Evolutionary conservation across 345 rosid species (phyloP).

Genomic region (Syzygium jambos): DNA sequence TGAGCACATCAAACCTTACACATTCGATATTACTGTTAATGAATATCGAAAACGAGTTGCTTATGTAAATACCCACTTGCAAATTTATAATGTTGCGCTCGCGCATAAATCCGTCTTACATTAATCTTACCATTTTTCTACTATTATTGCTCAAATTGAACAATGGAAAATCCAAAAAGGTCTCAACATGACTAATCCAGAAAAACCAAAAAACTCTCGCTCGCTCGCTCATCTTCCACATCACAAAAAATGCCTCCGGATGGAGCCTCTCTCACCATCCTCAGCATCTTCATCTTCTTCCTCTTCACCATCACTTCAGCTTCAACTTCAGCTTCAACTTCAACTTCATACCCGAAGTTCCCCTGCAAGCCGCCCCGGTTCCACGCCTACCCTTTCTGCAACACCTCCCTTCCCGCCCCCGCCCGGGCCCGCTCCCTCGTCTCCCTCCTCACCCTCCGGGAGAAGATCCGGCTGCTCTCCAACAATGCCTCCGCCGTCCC

Average conservation of each 20-base stretch:
- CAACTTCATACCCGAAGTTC: constrained; percentile 13
- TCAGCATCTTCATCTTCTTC: neutral
- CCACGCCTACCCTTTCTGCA: constrained; percentile 54
- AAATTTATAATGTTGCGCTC: neutral
- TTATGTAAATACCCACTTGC: neutral
- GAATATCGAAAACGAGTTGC: neutral
- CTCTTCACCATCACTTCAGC: neutral
- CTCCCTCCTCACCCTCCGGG: constrained; percentile 61
- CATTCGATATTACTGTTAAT: neutral
- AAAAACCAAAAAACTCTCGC: neutral
- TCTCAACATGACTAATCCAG: neutral
- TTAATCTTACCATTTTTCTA: neutral
- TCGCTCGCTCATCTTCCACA: neutral
- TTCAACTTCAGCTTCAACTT: neutral
- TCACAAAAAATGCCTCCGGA: neutral
- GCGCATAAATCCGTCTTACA: no score
- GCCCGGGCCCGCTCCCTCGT: constrained; percentile 59
- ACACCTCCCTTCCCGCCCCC: constrained; percentile 39
- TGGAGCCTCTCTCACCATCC: neutral
- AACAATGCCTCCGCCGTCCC: constrained; percentile 61
- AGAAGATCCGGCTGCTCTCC: constrained; percentile 64
- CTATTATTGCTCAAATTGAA: neutral
- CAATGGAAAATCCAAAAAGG: neutral
- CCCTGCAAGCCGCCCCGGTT: constrained; percentile 54
- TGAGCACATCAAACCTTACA: rapidly evolving